Evolutionary conservation across 2,329 filamentous ascomycete species (phyloP).

Genomic region (Myriosclerotinia duriaeana): DNA sequence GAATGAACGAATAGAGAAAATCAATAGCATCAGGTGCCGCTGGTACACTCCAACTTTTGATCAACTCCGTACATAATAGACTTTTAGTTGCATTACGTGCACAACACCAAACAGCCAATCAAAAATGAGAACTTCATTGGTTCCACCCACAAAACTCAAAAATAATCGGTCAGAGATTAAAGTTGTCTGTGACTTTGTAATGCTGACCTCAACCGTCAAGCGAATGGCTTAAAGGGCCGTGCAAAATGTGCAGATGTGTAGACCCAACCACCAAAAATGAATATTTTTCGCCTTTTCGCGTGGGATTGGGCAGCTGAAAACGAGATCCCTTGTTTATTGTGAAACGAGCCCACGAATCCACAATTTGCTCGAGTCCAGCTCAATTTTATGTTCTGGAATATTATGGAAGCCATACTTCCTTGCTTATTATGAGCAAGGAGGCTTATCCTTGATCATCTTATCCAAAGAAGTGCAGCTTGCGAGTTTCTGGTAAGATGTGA

Average conservation of each 20-base stretch:
- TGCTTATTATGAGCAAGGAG: conserved; percentile 19
- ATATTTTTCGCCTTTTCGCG: conserved; percentile 24
- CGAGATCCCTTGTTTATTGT: conserved; percentile 32
- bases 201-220: conserved; percentile 30
- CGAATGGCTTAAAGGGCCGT: conserved; percentile 29
- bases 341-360: conserved; percentile 34
- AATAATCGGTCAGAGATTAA: conserved; percentile 23
- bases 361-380: conserved; percentile 28
- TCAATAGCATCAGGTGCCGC: conserved; percentile 23
- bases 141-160: conserved; percentile 15
- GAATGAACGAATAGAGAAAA: conserved; percentile 1
- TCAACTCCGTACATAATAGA: neutral
- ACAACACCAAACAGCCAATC: conserved; percentile 21
- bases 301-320: conserved; percentile 37
- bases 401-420: conserved; percentile 34
- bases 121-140: neutral
- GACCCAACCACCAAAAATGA: conserved; percentile 15
- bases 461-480: conserved; percentile 35
- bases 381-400: conserved; percentile 37
- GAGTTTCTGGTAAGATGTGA: conserved; percentile 26
- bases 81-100: conserved; percentile 24
- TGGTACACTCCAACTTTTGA: conserved; percentile 24
- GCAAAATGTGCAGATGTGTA: conserved; percentile 18
- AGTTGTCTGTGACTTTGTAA: neutral
- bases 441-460: conserved; percentile 20